Conservation (phyloP, 768 basidiomycete species). For the Lactarius quietus region DNA sequence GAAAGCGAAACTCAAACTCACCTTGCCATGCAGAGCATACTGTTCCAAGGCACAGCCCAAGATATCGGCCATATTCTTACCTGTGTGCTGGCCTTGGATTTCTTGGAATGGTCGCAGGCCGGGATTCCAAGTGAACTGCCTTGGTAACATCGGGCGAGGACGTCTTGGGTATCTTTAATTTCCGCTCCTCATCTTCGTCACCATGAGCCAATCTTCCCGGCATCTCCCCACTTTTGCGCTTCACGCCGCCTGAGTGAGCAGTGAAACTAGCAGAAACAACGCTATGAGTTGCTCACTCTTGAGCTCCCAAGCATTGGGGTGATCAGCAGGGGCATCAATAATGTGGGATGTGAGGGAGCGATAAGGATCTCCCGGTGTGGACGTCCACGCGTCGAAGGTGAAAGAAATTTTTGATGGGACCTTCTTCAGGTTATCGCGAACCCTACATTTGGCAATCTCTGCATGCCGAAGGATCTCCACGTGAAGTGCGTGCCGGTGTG, state of each 20-base stretch:
- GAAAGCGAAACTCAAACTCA: too few species aligned
- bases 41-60: too few species aligned
- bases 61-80: too few species aligned
- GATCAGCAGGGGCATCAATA: background rate
- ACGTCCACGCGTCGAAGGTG: background rate
- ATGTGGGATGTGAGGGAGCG: background rate
- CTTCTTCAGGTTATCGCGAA: too few species aligned
- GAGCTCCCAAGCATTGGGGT: too few species aligned
- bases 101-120: background rate
- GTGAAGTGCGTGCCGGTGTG: background rate
- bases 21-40: too few species aligned
- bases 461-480: too few species aligned
- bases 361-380: background rate
- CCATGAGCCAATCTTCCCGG: conserved; percentile 15
- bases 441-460: too few species aligned
- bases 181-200: conserved; percentile 34
- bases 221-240: conserved; percentile 60
- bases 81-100: too few species aligned
- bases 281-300: too few species aligned
- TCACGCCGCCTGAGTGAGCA: conserved; percentile 31
- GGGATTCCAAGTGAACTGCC: conserved; percentile 1
- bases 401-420: background rate
- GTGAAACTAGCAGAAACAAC: too few species aligned
- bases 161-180: conserved; percentile 49
- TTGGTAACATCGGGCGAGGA: conserved; percentile 16